A percentile compares a stretch with the other conserved stretches of the same genome.
Conservation (phyloP, 2,329 filamentous ascomycete genomes). For the Diaporthe citri region DNA sequence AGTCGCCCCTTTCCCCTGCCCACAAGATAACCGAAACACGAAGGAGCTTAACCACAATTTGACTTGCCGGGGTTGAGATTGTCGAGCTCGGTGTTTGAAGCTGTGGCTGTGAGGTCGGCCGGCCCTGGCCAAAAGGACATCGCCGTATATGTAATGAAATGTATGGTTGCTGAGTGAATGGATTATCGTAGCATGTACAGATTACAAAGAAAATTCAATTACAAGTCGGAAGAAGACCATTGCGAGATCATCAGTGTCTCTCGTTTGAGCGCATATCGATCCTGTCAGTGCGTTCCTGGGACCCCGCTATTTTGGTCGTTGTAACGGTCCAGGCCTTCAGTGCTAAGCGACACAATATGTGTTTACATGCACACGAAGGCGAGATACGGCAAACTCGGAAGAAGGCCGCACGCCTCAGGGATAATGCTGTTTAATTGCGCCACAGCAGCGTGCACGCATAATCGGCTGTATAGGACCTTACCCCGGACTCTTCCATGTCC, state of each 20-base stretch:
- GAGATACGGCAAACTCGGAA: background rate
- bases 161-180: background rate
- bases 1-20: background rate
- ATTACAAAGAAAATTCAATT: background rate
- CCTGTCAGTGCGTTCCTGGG: background rate
- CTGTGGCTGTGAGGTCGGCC: background rate
- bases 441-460: slow-evolving; percentile 15
- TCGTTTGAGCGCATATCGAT: background rate
- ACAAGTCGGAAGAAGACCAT: background rate
- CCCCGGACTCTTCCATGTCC: slow-evolving; percentile 25
- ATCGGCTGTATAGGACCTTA: background rate
- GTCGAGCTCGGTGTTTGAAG: background rate
- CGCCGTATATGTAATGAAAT: background rate
- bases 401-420: background rate
- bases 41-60: background rate
- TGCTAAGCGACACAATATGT: background rate
- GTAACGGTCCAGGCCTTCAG: slow-evolving; percentile 2
- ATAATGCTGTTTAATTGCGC: slow-evolving; percentile 4
- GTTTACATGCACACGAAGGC: background rate
- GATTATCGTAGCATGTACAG: background rate
- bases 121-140: background rate
- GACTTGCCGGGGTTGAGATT: background rate
- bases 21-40: background rate
- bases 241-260: background rate
- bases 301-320: background rate